Percentiles rank a stretch among this genome's conserved stretches.
Conservation (phyloP, 768 basidiomycete species). For the Phlegmacium glaucopus region DNA sequence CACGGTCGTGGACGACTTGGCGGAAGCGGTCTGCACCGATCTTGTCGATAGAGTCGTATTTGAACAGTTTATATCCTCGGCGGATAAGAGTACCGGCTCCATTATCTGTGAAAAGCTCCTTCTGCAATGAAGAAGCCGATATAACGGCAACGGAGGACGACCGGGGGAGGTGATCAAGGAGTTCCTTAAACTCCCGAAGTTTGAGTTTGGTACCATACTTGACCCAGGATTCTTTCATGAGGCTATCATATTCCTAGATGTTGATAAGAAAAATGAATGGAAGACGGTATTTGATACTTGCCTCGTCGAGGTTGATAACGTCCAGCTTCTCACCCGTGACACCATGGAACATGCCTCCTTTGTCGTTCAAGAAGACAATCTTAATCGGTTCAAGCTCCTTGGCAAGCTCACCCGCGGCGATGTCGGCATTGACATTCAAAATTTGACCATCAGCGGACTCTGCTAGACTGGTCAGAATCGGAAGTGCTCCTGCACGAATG, state of each 20-base stretch:
- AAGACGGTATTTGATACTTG: slow-evolving; percentile 23
- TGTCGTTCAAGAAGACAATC: slow-evolving; percentile 97
- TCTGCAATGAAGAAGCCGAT: slow-evolving; percentile 87
- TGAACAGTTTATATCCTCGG: slow-evolving; percentile 97
- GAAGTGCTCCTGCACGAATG: slow-evolving; percentile 93
- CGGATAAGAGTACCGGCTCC: slow-evolving; percentile 98
- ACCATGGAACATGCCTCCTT: slow-evolving; percentile 97
- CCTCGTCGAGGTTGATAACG: slow-evolving; percentile 97
- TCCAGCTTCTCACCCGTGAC: slow-evolving; percentile 95
- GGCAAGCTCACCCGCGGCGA: slow-evolving; percentile 95
- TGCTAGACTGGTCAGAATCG: slow-evolving; percentile 92
- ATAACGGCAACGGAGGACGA: slow-evolving; percentile 99
- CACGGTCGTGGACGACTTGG: slow-evolving; percentile 92
- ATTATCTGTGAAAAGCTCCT: slow-evolving; percentile 97
- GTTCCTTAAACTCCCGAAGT: slow-evolving; percentile 97
- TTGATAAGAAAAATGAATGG: too few relatives aligned
- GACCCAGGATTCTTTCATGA: slow-evolving; percentile 99
- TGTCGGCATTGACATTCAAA: slow-evolving; percentile 97
- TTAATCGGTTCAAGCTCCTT: slow-evolving; percentile 98
- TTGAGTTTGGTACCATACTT: slow-evolving; percentile 99
- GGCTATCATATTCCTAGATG: slow-evolving; percentile 82
- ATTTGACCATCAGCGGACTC: slow-evolving; percentile 97
- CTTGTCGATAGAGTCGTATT: slow-evolving; percentile 73
- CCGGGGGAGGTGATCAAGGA: slow-evolving; percentile 95
- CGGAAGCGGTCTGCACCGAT: slow-evolving; percentile 94